phyloP scores from a whole-genome alignment of 1,284 basidiomycete genomes.

The Austroboletus olivaceoglutinosus region DNA sequence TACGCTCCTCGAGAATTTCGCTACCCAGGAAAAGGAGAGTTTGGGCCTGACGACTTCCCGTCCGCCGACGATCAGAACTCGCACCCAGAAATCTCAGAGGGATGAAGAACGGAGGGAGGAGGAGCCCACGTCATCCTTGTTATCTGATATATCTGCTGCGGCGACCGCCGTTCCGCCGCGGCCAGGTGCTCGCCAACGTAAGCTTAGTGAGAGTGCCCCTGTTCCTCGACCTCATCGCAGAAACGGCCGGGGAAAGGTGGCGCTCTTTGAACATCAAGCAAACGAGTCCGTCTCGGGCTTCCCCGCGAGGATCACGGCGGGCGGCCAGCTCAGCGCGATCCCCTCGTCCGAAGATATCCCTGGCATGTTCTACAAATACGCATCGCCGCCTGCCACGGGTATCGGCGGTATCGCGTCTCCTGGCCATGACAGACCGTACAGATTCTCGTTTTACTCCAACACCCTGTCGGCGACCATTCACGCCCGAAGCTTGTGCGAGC shows the following conservation, averaged over 20 bases:
- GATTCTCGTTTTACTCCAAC: constrained; percentile 99
- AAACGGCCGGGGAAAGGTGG: constrained; percentile 85
- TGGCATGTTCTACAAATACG: constrained; percentile 14
- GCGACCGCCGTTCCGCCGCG: constrained; percentile 25
- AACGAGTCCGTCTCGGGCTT: constrained; percentile 49
- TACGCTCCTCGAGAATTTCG: constrained; percentile 76
- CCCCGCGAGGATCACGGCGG: constrained; percentile 37
- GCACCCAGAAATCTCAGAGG: constrained; percentile 9
- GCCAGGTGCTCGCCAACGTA: constrained; percentile 64
- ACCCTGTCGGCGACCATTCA: constrained; percentile 92
- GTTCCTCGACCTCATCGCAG: constrained; percentile 57
- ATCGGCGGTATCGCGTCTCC: constrained; percentile 42
- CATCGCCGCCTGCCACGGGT: constrained; percentile 9
- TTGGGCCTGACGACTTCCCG: constrained; percentile 50
- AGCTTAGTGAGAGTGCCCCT: constrained; percentile 77
- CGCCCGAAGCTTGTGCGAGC: constrained; percentile 87
- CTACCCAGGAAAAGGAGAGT: constrained; percentile 63
- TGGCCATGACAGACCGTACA: constrained; percentile 88
- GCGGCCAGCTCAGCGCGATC: constrained; percentile 31
- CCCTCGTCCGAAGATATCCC: constrained; percentile 33
- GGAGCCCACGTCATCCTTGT: constrained; percentile 3
- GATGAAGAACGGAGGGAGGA: constrained; percentile 1
- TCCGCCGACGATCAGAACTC: constrained; percentile 25
- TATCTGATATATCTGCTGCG: constrained; percentile 17
- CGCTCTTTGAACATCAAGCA: constrained; percentile 78